Evolutionary conservation across 345 rosid genomes (phyloP), one percentile per base, ranked within the genome.

Genomic region (Atalantia buxifolia): DNA sequence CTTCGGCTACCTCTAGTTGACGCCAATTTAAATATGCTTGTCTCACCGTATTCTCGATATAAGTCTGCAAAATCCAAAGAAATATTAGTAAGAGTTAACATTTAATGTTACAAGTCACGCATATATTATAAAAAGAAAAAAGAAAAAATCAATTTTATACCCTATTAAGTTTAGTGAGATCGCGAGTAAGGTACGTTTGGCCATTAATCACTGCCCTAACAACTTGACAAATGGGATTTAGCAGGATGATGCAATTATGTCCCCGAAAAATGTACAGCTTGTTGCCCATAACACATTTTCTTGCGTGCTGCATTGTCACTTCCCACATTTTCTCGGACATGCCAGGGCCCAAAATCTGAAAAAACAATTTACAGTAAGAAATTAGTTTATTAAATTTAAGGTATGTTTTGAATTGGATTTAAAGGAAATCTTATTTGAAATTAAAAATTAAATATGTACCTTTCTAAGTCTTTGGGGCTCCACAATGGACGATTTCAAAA

Each of bases 241-340:
- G 65, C 45, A 81, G 75, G 71, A 93, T 22, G 24, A 12, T 7
- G 81, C 16, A 88, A 71, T 81, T 69, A 3, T 72, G 35, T 60
- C 86, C 92, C 1, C 71, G 76, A 62, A 69, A 87, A 21, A 89
- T 60, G 65, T 87, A 90, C 28, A 61, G 72, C 76, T 84, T 88
- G 86, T 85, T 87, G 50, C 95, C 98, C 91, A 86, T 66, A 31
- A 33, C 76, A 81, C 99, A 95, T 31, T 79, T 88, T 79, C 86
- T 86, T 2, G 98, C 98, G 69, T 95, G 99, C 72, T 90, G 93
- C 25, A 88, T 78, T 0, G 88, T 88, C 28, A 80, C 89, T 42
- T 90, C 94, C 99, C 99, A 95, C 85, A 84, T 85, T 81, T 83
- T 93, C 65, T 93, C 97, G 0, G 97, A 88, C 97, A 95, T 95